Conservation (phyloP, 176 grass and related monocot species). For the bread wheat (Triticum aestivum) region DNA sequence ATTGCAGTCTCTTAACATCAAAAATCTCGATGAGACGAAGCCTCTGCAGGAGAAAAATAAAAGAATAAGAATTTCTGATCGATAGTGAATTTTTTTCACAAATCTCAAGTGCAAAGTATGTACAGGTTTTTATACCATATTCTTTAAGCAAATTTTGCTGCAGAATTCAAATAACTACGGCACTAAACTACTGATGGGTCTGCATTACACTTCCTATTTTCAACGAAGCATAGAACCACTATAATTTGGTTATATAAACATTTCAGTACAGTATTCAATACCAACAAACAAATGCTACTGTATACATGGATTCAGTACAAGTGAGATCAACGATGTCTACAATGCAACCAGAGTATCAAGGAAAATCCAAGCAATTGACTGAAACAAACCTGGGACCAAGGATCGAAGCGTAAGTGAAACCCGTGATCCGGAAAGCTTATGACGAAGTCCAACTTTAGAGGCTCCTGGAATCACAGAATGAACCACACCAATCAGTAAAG, state of each 20-base stretch:
- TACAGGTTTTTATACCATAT: neutral
- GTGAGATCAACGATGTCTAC: neutral
- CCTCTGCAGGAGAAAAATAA: constrained; percentile 40
- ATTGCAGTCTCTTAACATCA: constrained; percentile 88
- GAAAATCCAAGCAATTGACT: neutral
- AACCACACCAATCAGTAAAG: neutral
- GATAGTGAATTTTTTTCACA: neutral
- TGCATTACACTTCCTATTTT: neutral
- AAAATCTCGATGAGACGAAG: constrained; percentile 93
- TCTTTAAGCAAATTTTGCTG: neutral
- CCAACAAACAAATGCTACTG: neutral
- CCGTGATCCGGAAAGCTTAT: constrained; percentile 97
- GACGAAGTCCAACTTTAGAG: constrained; percentile 85
- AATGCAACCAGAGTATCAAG: neutral
- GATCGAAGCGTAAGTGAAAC: constrained; percentile 91
- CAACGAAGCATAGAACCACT: neutral
- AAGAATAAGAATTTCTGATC: neutral
- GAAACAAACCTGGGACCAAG: constrained; percentile 86
- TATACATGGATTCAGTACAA: neutral
- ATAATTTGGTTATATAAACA: constrained; percentile 12
- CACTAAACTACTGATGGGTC: neutral
- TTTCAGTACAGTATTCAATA: neutral
- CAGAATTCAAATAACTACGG: neutral
- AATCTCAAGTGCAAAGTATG: neutral
- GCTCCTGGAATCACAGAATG: constrained; percentile 60